Base-by-base conservation (phyloP, 2,329 filamentous ascomycete species). In the Colletotrichum viniferum region DNA sequence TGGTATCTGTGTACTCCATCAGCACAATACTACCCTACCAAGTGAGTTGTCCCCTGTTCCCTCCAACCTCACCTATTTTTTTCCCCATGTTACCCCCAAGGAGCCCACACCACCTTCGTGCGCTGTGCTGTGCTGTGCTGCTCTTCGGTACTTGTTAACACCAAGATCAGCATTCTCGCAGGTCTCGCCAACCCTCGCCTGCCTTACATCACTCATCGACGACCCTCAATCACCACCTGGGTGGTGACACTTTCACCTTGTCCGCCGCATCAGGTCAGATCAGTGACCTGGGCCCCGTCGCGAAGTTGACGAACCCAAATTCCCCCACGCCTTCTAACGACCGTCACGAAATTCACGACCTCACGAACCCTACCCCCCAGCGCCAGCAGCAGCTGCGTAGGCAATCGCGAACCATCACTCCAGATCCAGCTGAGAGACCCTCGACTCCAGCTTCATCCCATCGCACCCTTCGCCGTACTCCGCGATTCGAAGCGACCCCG, bases 331-430 rank as follows among this genome's bases (percentile, higher is more conserved):
- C 81, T 78, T 82, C 82, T 89, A 81, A 89, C 86, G 88, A 90
- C 88, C 86, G 86, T 88, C 84, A 90, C 90, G 88, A 90, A 81
- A 84, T 80, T 84, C 82, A 90, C 88, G 88, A 88, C 81, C 83
- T 84, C 80, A 84, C 85, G 81, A 82, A 81, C 73, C 77, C 84
- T 76, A 78, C 80, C 79, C 80, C 82, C 74, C 81, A 81, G 80
- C 84, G 81, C 82, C 85, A 85, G 83, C 83, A 81, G 78, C 82
- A 87, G 86, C 43, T 48, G 43, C 86, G 85, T 82, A 86, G 87
- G 85, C 85, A 86, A 71, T 79, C 81, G 76, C 78, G 69, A 78
- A 78, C 79, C 81, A 78, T 80, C 73, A 78, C 85, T 72, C 81
- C 86, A 79, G 82, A 85, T 80, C 82, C 81, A 78, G 77, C 81